A percentile compares a stretch with the other conserved stretches of the same genome.
Conservation (phyloP, 352 stramenopile genomes). For the Globisporangium sylvaticum region DNA sequence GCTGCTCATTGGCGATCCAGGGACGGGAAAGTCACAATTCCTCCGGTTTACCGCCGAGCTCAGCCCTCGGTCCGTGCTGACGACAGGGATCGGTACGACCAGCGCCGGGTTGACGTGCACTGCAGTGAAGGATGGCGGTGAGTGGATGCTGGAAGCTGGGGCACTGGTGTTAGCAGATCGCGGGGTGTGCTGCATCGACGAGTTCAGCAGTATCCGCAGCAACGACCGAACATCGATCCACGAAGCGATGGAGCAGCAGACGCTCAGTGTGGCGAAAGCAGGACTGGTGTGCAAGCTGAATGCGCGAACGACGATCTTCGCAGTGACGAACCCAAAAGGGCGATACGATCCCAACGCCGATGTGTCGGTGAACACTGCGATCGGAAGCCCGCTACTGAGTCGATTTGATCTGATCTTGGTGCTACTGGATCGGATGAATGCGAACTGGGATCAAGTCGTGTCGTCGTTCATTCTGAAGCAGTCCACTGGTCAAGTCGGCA, state of each 20-base stretch:
- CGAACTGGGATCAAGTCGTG: constrained; percentile 91
- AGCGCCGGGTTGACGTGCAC: constrained; percentile 96
- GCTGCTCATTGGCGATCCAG: constrained; percentile 77
- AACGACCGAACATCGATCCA: constrained; percentile 93
- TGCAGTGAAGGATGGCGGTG: constrained; percentile 92
- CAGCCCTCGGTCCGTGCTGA: constrained; percentile 93
- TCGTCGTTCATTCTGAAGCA: constrained; percentile 94
- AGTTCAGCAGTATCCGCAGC: constrained; percentile 95
- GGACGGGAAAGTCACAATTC: constrained; percentile 94
- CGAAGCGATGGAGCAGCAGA: constrained; percentile 99
- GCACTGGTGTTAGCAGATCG: constrained; percentile 90
- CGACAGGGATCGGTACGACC: constrained; percentile 95
- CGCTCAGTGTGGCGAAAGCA: constrained; percentile 95
- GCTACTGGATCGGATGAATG: constrained; percentile 87
- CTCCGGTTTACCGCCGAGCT: constrained; percentile 94
- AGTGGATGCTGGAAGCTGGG: constrained; percentile 96
- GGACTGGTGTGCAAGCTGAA: constrained; percentile 97
- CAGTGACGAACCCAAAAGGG: constrained; percentile 93
- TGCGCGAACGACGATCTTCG: constrained; percentile 93
- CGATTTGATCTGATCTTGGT: constrained; percentile 98
- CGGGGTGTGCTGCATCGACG: constrained; percentile 96
- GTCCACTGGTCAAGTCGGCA: constrained; percentile 33
- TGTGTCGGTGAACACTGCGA: constrained; percentile 94
- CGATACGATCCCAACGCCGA: constrained; percentile 82
- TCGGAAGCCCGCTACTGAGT: constrained; percentile 94